A percentile compares a stretch with the other conserved stretches of the same genome.
Evolutionary conservation across 805 yeast genomes (phyloP).

Genomic region (Middelhovenomyces tepae): DNA sequence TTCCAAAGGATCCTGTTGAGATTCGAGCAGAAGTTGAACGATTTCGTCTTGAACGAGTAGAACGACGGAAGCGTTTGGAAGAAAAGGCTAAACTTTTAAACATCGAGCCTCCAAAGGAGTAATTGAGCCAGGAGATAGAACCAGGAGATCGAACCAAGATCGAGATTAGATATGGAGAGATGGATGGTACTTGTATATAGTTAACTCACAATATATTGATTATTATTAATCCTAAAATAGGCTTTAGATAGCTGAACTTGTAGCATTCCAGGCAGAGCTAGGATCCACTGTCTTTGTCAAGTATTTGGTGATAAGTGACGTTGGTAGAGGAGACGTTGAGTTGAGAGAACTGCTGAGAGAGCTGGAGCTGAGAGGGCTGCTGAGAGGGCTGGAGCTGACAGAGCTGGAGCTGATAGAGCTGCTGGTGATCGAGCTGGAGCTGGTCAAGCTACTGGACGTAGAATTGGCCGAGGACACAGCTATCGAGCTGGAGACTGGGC

Average conservation of each 20-base stretch:
- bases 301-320: neutral
- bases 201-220: neutral
- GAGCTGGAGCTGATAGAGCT: too few species aligned
- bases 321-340: slow-evolving; percentile 2
- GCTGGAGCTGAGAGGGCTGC: too few species aligned
- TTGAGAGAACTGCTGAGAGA: too few species aligned
- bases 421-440: too few species aligned
- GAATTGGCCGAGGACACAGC: too few species aligned
- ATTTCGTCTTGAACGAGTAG: slow-evolving; percentile 66
- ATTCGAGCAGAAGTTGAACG: slow-evolving; percentile 87
- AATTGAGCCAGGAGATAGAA: slow-evolving; percentile 13
- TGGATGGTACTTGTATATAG: neutral
- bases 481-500: too few species aligned
- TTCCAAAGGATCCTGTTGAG: slow-evolving; percentile 89
- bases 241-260: neutral
- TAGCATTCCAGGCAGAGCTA: neutral
- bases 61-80: slow-evolving; percentile 64
- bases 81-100: slow-evolving; percentile 63
- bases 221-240: too few species aligned
- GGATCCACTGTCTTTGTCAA: neutral
- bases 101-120: slow-evolving; percentile 44
- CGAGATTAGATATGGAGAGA: neutral
- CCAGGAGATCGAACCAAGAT: neutral
- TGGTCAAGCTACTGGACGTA: too few species aligned
- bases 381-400: too few species aligned